These are phyloP conservation scores for Cicer yamashitae DNA, from an alignment of 306 rosid species.

Conservation along the genomic window DNA sequence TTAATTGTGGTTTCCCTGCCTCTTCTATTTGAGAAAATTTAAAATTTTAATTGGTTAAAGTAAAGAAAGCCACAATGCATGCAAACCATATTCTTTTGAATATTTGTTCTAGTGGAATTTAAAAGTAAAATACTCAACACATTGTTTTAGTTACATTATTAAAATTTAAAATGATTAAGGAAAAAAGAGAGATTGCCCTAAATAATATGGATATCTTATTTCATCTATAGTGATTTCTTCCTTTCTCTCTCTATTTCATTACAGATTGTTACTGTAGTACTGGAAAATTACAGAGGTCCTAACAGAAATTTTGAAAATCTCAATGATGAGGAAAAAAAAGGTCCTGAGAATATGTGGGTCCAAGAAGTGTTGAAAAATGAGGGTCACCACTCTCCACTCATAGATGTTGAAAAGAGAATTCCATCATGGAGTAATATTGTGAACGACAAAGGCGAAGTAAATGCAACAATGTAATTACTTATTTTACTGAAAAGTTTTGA, in stretches of 20 bases:
- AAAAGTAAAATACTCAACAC: not conserved
- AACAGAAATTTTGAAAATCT: not conserved
- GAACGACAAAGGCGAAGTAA: conserved; percentile 20
- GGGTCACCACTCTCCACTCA: not conserved
- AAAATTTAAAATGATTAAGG: not conserved
- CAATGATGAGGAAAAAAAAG: not conserved
- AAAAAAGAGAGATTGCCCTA: not conserved
- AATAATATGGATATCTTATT: conserved; percentile 18
- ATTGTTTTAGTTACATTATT: not conserved
- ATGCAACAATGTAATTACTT: conserved; percentile 13
- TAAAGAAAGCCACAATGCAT: not conserved
- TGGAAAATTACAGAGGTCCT: conserved; percentile 12
- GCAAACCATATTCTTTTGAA: not conserved
- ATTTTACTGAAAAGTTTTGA: conserved; percentile 1
- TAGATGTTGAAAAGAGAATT: conserved; percentile 17
- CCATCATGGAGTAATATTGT: conserved; percentile 13
- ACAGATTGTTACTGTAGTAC: conserved; percentile 23
- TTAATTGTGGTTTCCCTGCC: not conserved
- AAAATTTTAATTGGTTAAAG: not conserved
- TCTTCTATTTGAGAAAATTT: not conserved
- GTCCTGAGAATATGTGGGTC: conserved; percentile 18
- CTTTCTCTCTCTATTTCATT: not conserved
- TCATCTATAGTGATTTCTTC: not conserved
- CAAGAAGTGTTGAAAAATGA: conserved; percentile 9
- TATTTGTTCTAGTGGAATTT: not conserved